Evolutionary conservation across 148 eudicot genomes (phyloP), one percentile per base, ranked within the genome.

Genomic region (Polygonum aviculare): DNA sequence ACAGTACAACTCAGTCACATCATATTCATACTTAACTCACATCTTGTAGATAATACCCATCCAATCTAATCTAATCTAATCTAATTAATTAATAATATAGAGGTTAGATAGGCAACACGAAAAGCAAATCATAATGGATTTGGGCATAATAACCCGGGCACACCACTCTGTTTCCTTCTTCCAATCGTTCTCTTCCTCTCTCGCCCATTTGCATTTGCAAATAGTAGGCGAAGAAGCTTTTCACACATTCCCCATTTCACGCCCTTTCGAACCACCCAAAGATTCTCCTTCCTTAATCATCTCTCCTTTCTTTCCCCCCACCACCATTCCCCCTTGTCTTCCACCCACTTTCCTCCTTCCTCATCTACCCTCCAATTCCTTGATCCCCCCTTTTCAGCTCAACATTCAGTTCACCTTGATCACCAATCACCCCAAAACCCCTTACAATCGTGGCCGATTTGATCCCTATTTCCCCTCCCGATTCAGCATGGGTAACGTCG

Each of bases 401-500:
- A 12, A 1, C 3, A 47, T 52, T 52, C 62, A 55, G 31, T 60
- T 60, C 71, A 36, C 2, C 21, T 21, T 16, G 44, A 36, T 65
- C 70, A 4, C 5, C n/a, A 15, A 60, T 35, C 31, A 26, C 31
- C 31, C 31, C 31, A 26, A 26, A 26, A 26, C 31, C 31, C 31
- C 31, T 26, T 26, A 26, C 31, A 26, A 26, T 26, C 31, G 31
- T 26, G 31, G 31, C 31, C 31, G 31, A 26, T 26, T 26, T 26
- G 31, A 26, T 26, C 31, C 31, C 12, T 70, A 14, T 70, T 36
- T 11, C 69, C 21, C 21, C 21, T 31, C 72, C 14, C 40, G 40
- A 31, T 67, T 67, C 72, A 21, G 26, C 60, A 26, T 90, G 95
- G 97, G 97, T 45, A 92, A 92, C 79, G 77, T 63, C 16, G 86